Conservation (phyloP, 2,329 filamentous ascomycete species). For the Chalaropsis thielavioides region DNA sequence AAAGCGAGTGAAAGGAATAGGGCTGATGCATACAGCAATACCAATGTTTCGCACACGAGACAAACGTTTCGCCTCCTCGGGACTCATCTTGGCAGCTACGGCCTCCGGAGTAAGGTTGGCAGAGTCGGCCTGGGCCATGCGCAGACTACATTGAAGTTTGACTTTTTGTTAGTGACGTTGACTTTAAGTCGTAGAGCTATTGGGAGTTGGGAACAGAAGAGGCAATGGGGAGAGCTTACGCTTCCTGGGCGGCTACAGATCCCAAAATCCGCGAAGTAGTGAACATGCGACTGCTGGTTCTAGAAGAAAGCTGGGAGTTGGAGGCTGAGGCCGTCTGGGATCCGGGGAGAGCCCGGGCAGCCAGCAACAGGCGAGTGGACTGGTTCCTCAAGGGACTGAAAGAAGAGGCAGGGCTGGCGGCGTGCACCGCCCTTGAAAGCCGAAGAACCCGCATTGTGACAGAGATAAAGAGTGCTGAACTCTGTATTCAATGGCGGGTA, state of each 20-base stretch:
- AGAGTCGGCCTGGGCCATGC: slow-evolving; percentile 40
- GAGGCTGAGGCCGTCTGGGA: not conserved
- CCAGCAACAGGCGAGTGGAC: slow-evolving; percentile 8
- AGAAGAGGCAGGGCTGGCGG: slow-evolving; percentile 4
- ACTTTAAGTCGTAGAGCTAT: not conserved
- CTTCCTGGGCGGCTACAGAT: slow-evolving; percentile 29
- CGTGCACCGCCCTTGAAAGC: slow-evolving; percentile 12
- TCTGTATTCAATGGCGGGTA: not conserved
- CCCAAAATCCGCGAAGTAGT: slow-evolving; percentile 12
- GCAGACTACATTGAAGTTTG: slow-evolving; percentile 26
- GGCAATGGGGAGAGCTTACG: slow-evolving; percentile 23
- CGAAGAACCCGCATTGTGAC: slow-evolving; percentile 17
- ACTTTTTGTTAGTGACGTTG: not conserved
- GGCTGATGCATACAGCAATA: slow-evolving; percentile 57
- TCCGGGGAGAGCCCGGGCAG: slow-evolving; percentile 8
- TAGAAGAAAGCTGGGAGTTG: not conserved
- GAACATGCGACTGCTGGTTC: slow-evolving; percentile 13
- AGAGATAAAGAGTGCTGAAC: not conserved
- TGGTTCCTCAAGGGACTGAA: slow-evolving; percentile 11
- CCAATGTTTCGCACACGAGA: slow-evolving; percentile 87
- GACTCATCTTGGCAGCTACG: slow-evolving; percentile 65
- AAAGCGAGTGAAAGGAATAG: not conserved
- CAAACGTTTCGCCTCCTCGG: slow-evolving; percentile 63
- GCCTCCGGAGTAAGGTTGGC: slow-evolving; percentile 39
- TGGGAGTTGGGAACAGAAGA: slow-evolving; percentile 1